Evolutionary conservation across 2,329 filamentous ascomycete genomes (phyloP), one percentile per base, ranked within the genome.

Genomic region (Tolypocladium amazonense): DNA sequence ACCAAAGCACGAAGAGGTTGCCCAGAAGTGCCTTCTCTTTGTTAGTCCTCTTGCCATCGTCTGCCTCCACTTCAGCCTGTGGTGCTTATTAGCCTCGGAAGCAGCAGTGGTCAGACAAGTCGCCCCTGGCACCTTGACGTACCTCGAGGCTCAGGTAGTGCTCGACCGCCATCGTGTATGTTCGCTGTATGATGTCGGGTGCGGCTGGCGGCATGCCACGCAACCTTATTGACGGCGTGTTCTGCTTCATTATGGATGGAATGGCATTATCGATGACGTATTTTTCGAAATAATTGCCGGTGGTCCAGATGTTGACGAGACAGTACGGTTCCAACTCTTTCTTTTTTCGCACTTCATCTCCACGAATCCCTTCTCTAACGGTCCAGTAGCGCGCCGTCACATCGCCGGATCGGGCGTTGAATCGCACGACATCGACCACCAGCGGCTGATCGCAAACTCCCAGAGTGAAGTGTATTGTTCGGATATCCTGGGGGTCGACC

Each of bases 1-100:
- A 78, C 76, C 78, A 79, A 1, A 82, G 63, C 7, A 68, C 65
- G 27, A 81, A 76, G 4, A 78, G 69, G 12, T 73, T 72, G 1
- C 62, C 60, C n/a, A 82, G 59, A 4, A 81, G 71, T 1, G 64
- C 58, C 35, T 70, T 68, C 41, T 77, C 71, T 18, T 65, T 61
- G 25, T 65, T 61, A 2, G n/a, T 14, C 2, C 37, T 56, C 57
- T 60, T 63, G 14, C 60, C 61, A 0, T 56, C 56, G 1, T 27
- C 43, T 3, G 23, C 56, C 1, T 57, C n/a, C 7, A 59, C 38
- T 15, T 62, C 58, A 37, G 55, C 58, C 61, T 62, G 37, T 18
- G 47, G 12, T 6, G 9, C 8, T 3, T 5, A 15, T 61, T 20
- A 61, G 57, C 39, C 6, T 23, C 30, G 0, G 5, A 33, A 37